phyloP scores from a whole-genome alignment of 164 flowering plant species.

The Macadamia integrifolia region DNA sequence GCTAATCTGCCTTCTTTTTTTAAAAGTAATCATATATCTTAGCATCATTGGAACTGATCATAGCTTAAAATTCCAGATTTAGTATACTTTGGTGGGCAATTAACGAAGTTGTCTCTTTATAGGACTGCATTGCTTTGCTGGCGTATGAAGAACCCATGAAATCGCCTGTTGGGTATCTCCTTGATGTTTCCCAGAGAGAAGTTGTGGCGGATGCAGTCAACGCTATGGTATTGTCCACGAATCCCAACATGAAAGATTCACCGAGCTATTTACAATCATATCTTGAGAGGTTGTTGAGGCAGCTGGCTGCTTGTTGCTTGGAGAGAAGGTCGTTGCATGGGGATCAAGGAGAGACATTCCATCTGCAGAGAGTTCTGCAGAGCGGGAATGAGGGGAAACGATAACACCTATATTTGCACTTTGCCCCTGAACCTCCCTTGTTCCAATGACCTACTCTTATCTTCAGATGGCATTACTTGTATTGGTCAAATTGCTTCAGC shows the following conservation, averaged over 20 bases:
- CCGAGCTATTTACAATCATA: slow-evolving; percentile 49
- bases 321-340: slow-evolving; percentile 72
- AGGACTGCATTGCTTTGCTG: slow-evolving; percentile 88
- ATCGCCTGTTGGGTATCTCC: slow-evolving; percentile 73
- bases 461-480: too few relatives aligned
- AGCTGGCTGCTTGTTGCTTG: slow-evolving; percentile 78
- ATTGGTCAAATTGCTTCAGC: too few relatives aligned
- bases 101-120: neutral
- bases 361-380: slow-evolving; percentile 52
- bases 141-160: slow-evolving; percentile 75
- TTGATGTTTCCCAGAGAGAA: slow-evolving; percentile 65
- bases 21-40: too few relatives aligned
- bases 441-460: too few relatives aligned
- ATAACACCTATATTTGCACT: neutral
- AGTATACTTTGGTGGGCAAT: too few relatives aligned
- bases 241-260: slow-evolving; percentile 54
- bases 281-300: slow-evolving; percentile 76
- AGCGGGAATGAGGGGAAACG: slow-evolving; percentile 27
- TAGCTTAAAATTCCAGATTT: too few relatives aligned
- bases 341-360: slow-evolving; percentile 88
- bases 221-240: slow-evolving; percentile 61
- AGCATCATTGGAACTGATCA: too few relatives aligned
- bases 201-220: slow-evolving; percentile 85
- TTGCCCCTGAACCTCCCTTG: too few relatives aligned
- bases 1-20: too few relatives aligned